Percentiles rank a stretch among this genome's conserved stretches.
Conservation (phyloP, 345 rosid genomes). For the Garcia nutans region DNA sequence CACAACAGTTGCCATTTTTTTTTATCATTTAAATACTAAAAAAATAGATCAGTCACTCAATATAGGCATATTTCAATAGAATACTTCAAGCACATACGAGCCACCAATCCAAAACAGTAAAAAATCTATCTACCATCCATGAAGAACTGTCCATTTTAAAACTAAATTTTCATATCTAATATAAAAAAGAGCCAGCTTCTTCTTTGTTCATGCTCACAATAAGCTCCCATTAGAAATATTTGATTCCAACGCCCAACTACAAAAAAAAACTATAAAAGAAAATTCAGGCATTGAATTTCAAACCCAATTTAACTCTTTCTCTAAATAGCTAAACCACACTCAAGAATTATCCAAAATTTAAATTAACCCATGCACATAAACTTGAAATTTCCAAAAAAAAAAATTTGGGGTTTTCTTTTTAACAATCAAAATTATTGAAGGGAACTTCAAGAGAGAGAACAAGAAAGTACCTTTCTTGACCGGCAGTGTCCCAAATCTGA, state of each 20-base stretch:
- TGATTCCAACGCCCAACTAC: too few relatives aligned
- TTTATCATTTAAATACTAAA: not conserved
- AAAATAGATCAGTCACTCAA: not conserved
- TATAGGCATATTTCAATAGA: not conserved
- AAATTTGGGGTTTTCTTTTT: not conserved
- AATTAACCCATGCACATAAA: not conserved
- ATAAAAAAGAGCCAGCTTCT: too few relatives aligned
- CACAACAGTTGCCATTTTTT: not conserved
- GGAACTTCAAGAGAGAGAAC: not conserved
- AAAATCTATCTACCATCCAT: too few relatives aligned
- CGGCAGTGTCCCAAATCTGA: constrained; percentile 83
- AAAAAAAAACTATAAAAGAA: too few relatives aligned
- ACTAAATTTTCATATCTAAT: too few relatives aligned
- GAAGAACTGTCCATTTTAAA: too few relatives aligned
- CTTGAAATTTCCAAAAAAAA: not conserved
- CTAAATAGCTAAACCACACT: not conserved
- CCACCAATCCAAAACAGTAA: not conserved
- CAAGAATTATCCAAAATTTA: not conserved
- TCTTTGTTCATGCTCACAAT: too few relatives aligned
- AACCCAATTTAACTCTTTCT: not conserved
- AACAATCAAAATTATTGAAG: not conserved
- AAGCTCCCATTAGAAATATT: too few relatives aligned
- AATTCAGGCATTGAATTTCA: too few relatives aligned
- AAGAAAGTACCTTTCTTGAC: constrained; percentile 58
- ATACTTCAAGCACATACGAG: not conserved